Conservation (phyloP, 805 yeast species). For the Suhomyces pyralidae region DNA sequence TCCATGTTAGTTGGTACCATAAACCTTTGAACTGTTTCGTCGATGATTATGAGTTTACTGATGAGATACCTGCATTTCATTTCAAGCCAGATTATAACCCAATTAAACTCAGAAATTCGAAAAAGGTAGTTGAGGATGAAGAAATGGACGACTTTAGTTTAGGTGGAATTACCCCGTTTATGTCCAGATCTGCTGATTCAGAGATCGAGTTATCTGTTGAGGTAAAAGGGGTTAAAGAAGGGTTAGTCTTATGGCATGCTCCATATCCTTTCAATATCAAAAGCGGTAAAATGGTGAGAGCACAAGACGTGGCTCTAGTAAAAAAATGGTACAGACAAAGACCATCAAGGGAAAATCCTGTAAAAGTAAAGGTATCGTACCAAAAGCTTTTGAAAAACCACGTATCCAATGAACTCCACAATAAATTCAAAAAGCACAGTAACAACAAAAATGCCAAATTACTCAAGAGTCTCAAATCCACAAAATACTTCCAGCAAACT, state of each 20-base stretch:
- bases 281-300: constrained; percentile 69
- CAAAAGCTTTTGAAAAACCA: constrained; percentile 80
- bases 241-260: constrained; percentile 72
- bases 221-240: constrained; percentile 46
- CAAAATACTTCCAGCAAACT: constrained; percentile 89
- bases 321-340: constrained; percentile 80
- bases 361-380: constrained; percentile 81
- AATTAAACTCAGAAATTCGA: constrained; percentile 30
- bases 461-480: constrained; percentile 62
- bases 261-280: constrained; percentile 82
- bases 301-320: constrained; percentile 84
- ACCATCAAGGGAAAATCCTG: constrained; percentile 59
- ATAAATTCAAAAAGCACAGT: constrained; percentile 31
- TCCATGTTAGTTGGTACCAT: constrained; percentile 60
- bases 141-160: constrained; percentile 37
- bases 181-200: constrained; percentile 21
- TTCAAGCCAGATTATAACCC: constrained; percentile 58
- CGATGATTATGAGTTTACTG: constrained; percentile 40
- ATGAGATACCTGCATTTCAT: constrained; percentile 52
- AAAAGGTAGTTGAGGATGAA: constrained; percentile 21
- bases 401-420: constrained; percentile 70
- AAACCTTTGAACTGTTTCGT: constrained; percentile 56
- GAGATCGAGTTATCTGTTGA: constrained; percentile 17
- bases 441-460: constrained; percentile 54
- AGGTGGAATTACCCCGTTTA: constrained; percentile 47